Evolutionary conservation across 2,329 filamentous ascomycete genomes (phyloP), one percentile per base, ranked within the genome.

Genomic region (Aspergillus alliaceus): DNA sequence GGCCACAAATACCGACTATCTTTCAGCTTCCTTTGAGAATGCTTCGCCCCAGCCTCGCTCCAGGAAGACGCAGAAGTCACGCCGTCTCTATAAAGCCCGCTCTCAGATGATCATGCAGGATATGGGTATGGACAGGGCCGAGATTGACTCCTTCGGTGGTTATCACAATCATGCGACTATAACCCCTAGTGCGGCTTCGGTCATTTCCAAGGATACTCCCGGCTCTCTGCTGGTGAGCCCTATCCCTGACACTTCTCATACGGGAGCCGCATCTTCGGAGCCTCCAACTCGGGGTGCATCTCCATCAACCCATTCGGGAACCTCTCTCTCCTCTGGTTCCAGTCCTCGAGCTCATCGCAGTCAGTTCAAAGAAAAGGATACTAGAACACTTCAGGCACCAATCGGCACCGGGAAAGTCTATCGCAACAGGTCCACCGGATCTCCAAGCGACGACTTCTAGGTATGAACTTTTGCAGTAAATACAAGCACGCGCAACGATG

Each of bases 61-160:
- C 47, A 67, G 58, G 57, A 64, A 52, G 24, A 27, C 47, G 1
- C 58, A 56, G 15, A 65, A 58, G 48, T 62, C 65, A 12, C 66
- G 66, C 35, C 64, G 64, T 29, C 48, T 69, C 32, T 67, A 66
- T 47, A 60, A 66, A 31, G 53, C 57, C 6, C 61, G 63, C 12
- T 54, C 59, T 14, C 59, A 60, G 24, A 39, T 47, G 6, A 40
- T 35, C 9, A 35, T 46, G n/a, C 50, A 50, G 4, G 53, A 56
- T 4, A 34, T 32, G 11, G 37, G 40, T 14, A 52, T 52, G 20
- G 60, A 61, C 8, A 53, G 32, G 9, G 8, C 32, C 14, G 52
- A 59, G 2, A 15, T 39, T 9, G 58, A 59, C 22, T 39, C 59
- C 14, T 54, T 61, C 49, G 56, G 54, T 25, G 53, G 46, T 29